Evolutionary conservation across 441 rosid species (phyloP), one percentile per base, ranked within the genome.

Genomic region (Viola pubescens): DNA sequence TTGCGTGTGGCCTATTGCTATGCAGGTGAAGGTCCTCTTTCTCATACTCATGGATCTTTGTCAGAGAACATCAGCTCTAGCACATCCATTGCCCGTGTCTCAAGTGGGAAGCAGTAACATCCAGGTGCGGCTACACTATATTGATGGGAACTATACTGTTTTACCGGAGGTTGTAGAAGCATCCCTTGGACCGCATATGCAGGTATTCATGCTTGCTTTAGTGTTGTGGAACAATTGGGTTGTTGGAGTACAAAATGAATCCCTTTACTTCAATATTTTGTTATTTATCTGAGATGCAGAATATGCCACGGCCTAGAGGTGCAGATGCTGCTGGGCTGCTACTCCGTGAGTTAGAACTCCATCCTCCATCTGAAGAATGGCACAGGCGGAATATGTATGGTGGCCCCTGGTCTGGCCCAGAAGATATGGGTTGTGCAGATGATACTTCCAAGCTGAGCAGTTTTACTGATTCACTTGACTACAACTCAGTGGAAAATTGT

Each of bases 121-220:
- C 70, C 99, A 87, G 71, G 98, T 94, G 76, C 90, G 98, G 73
- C 76, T 94, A 77, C 99, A 94, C 73, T 94, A 91, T 66, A 94
- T 94, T 61, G 96, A 94, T 67, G 99, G 98, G 57, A 91, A 89
- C 60, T 89, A 94, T 73, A 94, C 97, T 19, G 98, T 94, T 52
- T 82, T 94, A 76, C 98, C 98, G 0, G 99, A 94, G 81, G 99
- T 91, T 62, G 99, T 94, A 66, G 99, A 91, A 83, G 99, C 98
- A 53, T 89, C 99, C 14, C 95, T 94, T 56, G 99, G 98, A 62
- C 99, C 99, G 5, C 97, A 94, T 70, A 89, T 94, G 97, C 99
- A 94, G 98, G 99, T 91, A 82, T 43, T 56, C 40, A 59, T 61
- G 49, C 13, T 11, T 40, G 6, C 34, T 9, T 19, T 54, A 10